phyloP scores from a whole-genome alignment of 2,329 filamentous ascomycete genomes.

The Metarhizium album region DNA sequence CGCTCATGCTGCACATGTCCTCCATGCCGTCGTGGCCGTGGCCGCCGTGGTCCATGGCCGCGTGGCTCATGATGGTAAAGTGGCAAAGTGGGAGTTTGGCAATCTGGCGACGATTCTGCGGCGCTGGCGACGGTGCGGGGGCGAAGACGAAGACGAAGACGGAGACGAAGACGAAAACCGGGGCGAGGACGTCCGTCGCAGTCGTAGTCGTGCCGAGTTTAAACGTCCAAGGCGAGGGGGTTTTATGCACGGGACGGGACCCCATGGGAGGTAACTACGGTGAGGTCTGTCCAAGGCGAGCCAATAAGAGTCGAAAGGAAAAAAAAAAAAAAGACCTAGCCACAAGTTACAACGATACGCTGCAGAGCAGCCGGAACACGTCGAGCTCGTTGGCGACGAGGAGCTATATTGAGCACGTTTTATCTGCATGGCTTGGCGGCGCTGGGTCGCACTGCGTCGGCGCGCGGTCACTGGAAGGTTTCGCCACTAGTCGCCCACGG shows the following conservation, averaged over 20 bases:
- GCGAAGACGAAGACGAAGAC: neutral
- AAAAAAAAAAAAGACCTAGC: too few relatives aligned
- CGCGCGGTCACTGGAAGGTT: neutral
- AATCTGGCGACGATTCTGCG: neutral
- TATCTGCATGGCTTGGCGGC: neutral
- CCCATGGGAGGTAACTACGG: too few relatives aligned
- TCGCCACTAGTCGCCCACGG: too few relatives aligned
- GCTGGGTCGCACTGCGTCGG: neutral
- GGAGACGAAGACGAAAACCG: too few relatives aligned
- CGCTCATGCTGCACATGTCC: constrained; percentile 82
- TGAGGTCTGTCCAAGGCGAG: too few relatives aligned
- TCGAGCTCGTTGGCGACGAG: neutral
- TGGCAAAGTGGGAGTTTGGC: neutral
- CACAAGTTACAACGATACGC: too few relatives aligned
- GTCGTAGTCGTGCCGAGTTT: too few relatives aligned
- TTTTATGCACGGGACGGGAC: too few relatives aligned
- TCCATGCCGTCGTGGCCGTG: constrained; percentile 43
- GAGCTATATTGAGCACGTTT: constrained; percentile 4
- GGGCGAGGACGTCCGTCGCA: too few relatives aligned
- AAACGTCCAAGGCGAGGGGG: too few relatives aligned
- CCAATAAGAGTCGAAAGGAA: too few relatives aligned
- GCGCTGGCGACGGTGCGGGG: neutral
- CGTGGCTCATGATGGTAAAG: constrained; percentile 9
- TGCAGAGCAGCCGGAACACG: too few relatives aligned
- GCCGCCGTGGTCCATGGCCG: constrained; percentile 25